phyloP scores from a whole-genome alignment of 1,284 basidiomycete genomes.

The Trichosporon sp. region DNA sequence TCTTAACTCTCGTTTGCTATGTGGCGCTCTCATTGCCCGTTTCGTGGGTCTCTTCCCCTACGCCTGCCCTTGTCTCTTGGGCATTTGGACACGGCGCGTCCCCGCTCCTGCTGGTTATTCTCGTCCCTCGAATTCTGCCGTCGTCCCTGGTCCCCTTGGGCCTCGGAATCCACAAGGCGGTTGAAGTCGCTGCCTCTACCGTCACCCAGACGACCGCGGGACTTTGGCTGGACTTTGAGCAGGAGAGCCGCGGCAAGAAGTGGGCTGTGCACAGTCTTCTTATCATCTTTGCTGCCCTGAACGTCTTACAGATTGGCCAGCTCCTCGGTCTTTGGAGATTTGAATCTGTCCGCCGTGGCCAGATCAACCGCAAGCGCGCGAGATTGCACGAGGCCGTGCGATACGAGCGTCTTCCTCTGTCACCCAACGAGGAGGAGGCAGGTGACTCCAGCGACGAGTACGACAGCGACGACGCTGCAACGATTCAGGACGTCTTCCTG shows the following conservation, averaged over 20 bases:
- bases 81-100: conserved; percentile 68
- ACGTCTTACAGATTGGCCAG: conserved; percentile 58
- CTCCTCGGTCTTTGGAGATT: conserved; percentile 54
- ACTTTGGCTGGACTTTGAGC: conserved; percentile 53
- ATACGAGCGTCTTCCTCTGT: conserved; percentile 28
- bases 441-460: conserved; percentile 14
- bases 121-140: conserved; percentile 68
- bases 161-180: conserved; percentile 69
- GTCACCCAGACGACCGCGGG: conserved; percentile 67
- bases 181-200: conserved; percentile 67
- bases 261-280: conserved; percentile 54
- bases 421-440: conserved; percentile 20
- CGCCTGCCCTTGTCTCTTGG: conserved; percentile 62
- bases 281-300: conserved; percentile 59
- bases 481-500: not conserved
- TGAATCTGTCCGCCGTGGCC: conserved; percentile 33
- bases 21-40: conserved; percentile 64
- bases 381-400: conserved; percentile 8
- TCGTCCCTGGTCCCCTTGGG: conserved; percentile 70
- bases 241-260: conserved; percentile 17
- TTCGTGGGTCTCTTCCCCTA: conserved; percentile 56
- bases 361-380: not conserved
- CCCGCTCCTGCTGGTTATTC: conserved; percentile 64
- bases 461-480: not conserved
- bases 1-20: conserved; percentile 62